phyloP scores from a whole-genome alignment of 2,329 filamentous ascomycete species.

The Fusarium anguioides region DNA sequence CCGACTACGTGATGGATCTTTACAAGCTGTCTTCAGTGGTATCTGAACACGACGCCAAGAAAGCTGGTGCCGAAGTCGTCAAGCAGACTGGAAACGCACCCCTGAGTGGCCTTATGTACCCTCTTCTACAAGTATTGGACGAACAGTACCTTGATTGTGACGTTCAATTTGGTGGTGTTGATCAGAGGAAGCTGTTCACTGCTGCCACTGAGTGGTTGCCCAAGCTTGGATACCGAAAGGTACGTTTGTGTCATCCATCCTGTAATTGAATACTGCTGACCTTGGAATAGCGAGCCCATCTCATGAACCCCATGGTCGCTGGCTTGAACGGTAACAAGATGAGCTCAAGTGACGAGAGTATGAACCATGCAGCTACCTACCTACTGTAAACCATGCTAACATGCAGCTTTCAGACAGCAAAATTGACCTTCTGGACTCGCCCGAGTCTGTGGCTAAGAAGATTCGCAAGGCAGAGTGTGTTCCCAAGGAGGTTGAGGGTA shows the following conservation, averaged over 20 bases:
- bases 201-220: conserved; percentile 87
- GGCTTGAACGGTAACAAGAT: conserved; percentile 89
- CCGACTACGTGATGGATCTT: conserved; percentile 87
- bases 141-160: conserved; percentile 91
- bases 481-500: conserved; percentile 81
- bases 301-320: conserved; percentile 81
- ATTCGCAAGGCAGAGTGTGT: conserved; percentile 84
- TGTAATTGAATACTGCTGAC: conserved; percentile 9
- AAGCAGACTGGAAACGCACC: conserved; percentile 87
- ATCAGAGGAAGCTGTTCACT: conserved; percentile 91
- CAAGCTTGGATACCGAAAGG: conserved; percentile 83
- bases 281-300: conserved; percentile 50
- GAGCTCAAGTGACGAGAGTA: conserved; percentile 77
- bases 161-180: conserved; percentile 84
- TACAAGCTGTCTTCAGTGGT: conserved; percentile 79
- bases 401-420: conserved; percentile 71
- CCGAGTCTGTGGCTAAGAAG: conserved; percentile 82
- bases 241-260: conserved; percentile 30
- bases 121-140: conserved; percentile 82
- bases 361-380: not conserved
- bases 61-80: conserved; percentile 92
- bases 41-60: conserved; percentile 84
- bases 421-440: conserved; percentile 88
- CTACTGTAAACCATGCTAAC: not conserved
- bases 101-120: conserved; percentile 62